These are phyloP conservation scores for Penicillium hordei DNA, from an alignment of 2,329 filamentous ascomycete species.

Conservation along the genomic window DNA sequence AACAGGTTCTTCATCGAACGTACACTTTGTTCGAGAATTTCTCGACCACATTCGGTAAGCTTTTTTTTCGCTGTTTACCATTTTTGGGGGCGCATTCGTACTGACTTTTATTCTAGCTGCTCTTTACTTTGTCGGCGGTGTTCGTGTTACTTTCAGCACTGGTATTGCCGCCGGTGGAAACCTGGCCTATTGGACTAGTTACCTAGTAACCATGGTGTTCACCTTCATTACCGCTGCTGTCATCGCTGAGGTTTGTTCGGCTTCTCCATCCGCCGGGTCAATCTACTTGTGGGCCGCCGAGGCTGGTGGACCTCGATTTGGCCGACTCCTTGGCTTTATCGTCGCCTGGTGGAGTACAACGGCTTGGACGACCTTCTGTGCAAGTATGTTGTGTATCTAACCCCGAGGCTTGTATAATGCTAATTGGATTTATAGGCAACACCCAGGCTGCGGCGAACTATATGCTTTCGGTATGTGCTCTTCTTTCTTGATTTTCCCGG, in stretches of 20 bases:
- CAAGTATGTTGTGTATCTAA: slow-evolving; percentile 37
- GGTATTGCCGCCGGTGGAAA: slow-evolving; percentile 62
- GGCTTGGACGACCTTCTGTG: slow-evolving; percentile 61
- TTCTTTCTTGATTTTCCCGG: background rate
- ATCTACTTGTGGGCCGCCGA: slow-evolving; percentile 65
- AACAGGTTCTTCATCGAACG: slow-evolving; percentile 56
- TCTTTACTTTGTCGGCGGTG: slow-evolving; percentile 61
- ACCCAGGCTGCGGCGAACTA: slow-evolving; percentile 55
- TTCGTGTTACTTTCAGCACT: slow-evolving; percentile 62
- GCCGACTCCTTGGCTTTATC: slow-evolving; percentile 59
- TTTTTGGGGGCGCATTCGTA: background rate
- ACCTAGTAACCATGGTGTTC: slow-evolving; percentile 59
- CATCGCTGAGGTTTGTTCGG: slow-evolving; percentile 61
- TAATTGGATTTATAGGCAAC: slow-evolving; percentile 39
- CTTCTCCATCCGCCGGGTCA: slow-evolving; percentile 58
- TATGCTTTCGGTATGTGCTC: slow-evolving; percentile 50
- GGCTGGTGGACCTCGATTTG: slow-evolving; percentile 55
- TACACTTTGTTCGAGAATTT: slow-evolving; percentile 61
- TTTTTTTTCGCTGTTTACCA: background rate
- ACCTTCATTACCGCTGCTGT: slow-evolving; percentile 62
- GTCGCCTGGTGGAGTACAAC: slow-evolving; percentile 66
- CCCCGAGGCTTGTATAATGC: background rate
- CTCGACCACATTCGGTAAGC: slow-evolving; percentile 57
- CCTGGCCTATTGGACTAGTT: slow-evolving; percentile 63
- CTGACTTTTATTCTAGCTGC: slow-evolving; percentile 46